Evolutionary conservation across 1,284 basidiomycete genomes (phyloP).

Genomic region (Clitocybe nebularis): DNA sequence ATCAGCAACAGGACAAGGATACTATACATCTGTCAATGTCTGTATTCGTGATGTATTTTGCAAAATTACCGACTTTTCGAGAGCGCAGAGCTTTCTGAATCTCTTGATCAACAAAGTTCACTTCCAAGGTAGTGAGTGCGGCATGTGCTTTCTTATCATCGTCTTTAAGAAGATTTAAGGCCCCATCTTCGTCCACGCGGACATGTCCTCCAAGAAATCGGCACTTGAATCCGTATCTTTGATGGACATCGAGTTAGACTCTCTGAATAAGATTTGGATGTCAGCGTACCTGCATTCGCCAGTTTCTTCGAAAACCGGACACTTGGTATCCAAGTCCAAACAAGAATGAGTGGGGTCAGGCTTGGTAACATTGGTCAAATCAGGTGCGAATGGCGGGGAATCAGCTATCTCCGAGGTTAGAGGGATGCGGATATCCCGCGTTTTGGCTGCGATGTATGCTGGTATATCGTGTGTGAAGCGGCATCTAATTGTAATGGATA

Average conservation of each 20-base stretch:
- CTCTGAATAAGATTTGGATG: background rate
- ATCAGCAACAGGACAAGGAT: conserved; percentile 61
- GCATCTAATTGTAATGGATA: conserved; percentile 47
- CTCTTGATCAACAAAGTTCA: conserved; percentile 67
- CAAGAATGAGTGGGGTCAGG: conserved; percentile 36
- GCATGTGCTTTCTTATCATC: conserved; percentile 53
- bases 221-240: conserved; percentile 81
- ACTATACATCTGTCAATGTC: conserved; percentile 37
- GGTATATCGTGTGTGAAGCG: conserved; percentile 78
- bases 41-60: background rate
- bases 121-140: conserved; percentile 58
- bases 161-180: conserved; percentile 45
- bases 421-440: conserved; percentile 66
- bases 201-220: conserved; percentile 84
- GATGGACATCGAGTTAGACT: background rate
- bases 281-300: conserved; percentile 67
- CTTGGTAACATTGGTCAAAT: conserved; percentile 16
- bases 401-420: conserved; percentile 35
- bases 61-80: conserved; percentile 50
- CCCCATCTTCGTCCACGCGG: conserved; percentile 35
- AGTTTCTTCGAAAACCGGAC: conserved; percentile 70
- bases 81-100: conserved; percentile 57
- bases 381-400: conserved; percentile 49
- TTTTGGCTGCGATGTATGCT: conserved; percentile 76
- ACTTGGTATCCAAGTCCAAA: conserved; percentile 49